phyloP scores from a whole-genome alignment of 2,329 filamentous ascomycete species.

The Acephala macrosclerotiorum region DNA sequence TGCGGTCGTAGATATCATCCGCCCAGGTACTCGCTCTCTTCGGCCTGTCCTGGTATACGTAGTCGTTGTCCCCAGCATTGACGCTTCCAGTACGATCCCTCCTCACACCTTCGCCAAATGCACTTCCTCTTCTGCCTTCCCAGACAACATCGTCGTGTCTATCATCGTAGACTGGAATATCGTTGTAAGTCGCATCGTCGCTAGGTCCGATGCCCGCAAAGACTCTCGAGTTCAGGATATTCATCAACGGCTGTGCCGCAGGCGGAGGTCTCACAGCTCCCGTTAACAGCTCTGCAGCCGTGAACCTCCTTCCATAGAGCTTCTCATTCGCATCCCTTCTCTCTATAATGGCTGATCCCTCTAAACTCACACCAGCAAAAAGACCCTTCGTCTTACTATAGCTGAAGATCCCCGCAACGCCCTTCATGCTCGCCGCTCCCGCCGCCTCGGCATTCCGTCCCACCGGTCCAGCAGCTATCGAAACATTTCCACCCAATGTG shows the following conservation, averaged over 20 bases:
- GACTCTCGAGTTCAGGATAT: conserved; percentile 81
- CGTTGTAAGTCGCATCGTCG: conserved; percentile 86
- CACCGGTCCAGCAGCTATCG: conserved; percentile 90
- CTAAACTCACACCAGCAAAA: conserved; percentile 93
- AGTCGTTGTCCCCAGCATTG: conserved; percentile 51
- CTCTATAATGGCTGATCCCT: conserved; percentile 93
- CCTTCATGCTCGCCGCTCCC: conserved; percentile 87
- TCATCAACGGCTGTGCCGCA: conserved; percentile 84
- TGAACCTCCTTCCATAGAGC: conserved; percentile 84
- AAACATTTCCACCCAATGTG: conserved; percentile 95
- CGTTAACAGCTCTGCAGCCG: conserved; percentile 81
- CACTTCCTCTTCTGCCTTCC: conserved; percentile 76
- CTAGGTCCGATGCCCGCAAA: conserved; percentile 71
- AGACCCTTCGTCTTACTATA: conserved; percentile 98
- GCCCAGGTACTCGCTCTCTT: conserved; percentile 75
- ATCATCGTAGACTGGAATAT: conserved; percentile 88
- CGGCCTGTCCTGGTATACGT: conserved; percentile 56
- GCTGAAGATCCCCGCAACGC: conserved; percentile 91
- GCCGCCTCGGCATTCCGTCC: conserved; percentile 96
- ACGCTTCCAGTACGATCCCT: conserved; percentile 54
- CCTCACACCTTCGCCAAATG: conserved; percentile 71
- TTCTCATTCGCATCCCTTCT: conserved; percentile 97
- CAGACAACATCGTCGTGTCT: conserved; percentile 83
- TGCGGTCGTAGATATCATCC: conserved; percentile 76
- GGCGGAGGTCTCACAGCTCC: conserved; percentile 81